Evolutionary conservation across 2,329 filamentous ascomycete genomes (phyloP), one percentile per base, ranked within the genome.

Genomic region (Colletotrichum salicis): DNA sequence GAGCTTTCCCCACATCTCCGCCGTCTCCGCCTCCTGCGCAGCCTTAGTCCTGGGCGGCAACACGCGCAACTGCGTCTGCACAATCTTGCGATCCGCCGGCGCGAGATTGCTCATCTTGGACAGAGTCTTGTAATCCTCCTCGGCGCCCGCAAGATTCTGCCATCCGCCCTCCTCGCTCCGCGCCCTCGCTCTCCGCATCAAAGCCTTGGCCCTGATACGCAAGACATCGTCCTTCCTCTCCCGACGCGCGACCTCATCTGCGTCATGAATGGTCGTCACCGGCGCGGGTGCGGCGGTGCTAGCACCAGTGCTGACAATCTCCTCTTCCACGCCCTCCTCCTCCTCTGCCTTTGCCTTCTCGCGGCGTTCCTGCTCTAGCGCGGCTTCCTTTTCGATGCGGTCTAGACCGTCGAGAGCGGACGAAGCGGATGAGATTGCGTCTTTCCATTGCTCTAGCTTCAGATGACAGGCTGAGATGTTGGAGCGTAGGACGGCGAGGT

Each of bases 1-100:
- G 77, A 99, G 83, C 84, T 98, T 98, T 22, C 93, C 94, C 95
- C 97, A 97, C 95, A 98, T 98, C 83, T 99, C 96, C 3, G 89
- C 92, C 89, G 96, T 94, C 82, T 99, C 96, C 76, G 88, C 89
- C 78, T 97, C 92, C 82, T 95, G 94, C 1, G 95, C 95, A 22
- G 88, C 89, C 74, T 96, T 93, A 61, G 94, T 88, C 73, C 88
- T 87, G 1, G 87, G 84, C 1, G 94, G 94, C 51, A 98, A 82
- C 27, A 85, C 84, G 15, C 86, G 82, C 71, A 97, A 84, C 76
- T 94, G 92, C 33, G 85, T 82, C 64, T 90, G 86, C 1, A 97
- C 92, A 19, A 92, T 88, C 76, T 87, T 90, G 78, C 84, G 85
- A 77, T 98, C 95, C 10, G 89, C 86, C 0, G 86, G 77, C 0